Evolutionary conservation across 2,329 filamentous ascomycete species (phyloP).

Genomic region (Trichoderma endophyticum): DNA sequence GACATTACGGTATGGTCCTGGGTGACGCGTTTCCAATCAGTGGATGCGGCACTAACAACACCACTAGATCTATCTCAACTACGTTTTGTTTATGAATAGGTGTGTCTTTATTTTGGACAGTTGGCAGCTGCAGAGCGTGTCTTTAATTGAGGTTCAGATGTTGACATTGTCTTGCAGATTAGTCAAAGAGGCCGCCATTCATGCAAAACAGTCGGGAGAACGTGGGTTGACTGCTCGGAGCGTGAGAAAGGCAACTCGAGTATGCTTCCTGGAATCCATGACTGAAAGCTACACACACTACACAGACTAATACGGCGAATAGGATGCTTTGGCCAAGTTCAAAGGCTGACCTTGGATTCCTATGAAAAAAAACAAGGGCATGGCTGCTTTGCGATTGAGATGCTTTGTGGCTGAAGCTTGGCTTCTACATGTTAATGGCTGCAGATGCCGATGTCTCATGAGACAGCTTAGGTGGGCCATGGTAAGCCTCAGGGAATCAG

Average conservation of each 20-base stretch:
- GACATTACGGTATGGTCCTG: slow-evolving; percentile 66
- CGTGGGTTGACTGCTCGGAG: slow-evolving; percentile 70
- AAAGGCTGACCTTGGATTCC: slow-evolving; percentile 51
- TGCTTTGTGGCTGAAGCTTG: not conserved
- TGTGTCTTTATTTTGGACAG: slow-evolving; percentile 30
- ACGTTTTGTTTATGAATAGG: slow-evolving; percentile 75
- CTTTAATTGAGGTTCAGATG: not conserved
- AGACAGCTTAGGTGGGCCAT: not conserved
- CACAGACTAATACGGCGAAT: not conserved
- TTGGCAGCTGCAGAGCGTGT: not conserved
- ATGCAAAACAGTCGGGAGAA: slow-evolving; percentile 71
- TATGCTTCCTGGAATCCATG: slow-evolving; percentile 38
- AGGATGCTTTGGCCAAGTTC: slow-evolving; percentile 67
- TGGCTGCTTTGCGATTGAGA: not conserved
- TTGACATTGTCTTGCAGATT: slow-evolving; percentile 47
- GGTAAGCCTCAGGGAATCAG: not conserved
- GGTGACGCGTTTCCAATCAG: not conserved
- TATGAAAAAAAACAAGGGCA: not conserved
- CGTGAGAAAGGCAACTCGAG: slow-evolving; percentile 73
- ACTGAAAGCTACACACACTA: not conserved
- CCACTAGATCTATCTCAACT: slow-evolving; percentile 77
- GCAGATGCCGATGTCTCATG: not conserved
- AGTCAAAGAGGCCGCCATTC: slow-evolving; percentile 75
- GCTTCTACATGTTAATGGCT: not conserved
- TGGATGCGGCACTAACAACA: slow-evolving; percentile 26